These are phyloP conservation scores for Elaeagnus macrophylla DNA, from an alignment of 306 rosid genomes.

Conservation along the genomic window DNA sequence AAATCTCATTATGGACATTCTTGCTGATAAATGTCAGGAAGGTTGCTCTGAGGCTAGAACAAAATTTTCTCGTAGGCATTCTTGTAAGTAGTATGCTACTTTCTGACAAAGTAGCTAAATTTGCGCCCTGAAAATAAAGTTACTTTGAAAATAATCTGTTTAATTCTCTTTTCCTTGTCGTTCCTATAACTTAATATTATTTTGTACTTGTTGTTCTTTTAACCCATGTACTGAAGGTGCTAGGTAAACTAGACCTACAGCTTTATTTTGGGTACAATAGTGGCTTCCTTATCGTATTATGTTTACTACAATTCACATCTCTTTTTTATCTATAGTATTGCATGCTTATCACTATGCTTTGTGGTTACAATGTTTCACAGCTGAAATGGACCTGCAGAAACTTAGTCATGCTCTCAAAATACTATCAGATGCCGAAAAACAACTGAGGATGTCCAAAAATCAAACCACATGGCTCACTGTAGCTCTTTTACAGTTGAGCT, in stretches of 20 bases:
- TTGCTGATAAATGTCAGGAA: constrained; percentile 56
- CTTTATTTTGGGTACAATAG: background rate
- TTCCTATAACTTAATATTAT: background rate
- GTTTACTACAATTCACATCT: constrained; percentile 4
- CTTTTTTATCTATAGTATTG: constrained; percentile 13
- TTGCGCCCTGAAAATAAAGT: background rate
- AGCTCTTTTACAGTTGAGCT: constrained; percentile 74
- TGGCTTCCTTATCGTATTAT: constrained; percentile 7
- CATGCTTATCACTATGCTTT: no score
- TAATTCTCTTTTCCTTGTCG: background rate
- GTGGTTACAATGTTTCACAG: constrained; percentile 24
- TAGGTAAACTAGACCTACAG: background rate
- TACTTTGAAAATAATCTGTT: background rate
- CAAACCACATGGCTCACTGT: constrained; percentile 83
- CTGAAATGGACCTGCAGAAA: constrained; percentile 62
- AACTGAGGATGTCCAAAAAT: constrained; percentile 65
- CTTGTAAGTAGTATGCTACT: constrained; percentile 38
- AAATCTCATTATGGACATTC: constrained; percentile 82
- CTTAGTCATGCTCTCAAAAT: constrained; percentile 58
- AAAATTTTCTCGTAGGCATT: constrained; percentile 38
- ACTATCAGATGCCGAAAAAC: constrained; percentile 77
- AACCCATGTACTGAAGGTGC: no score
- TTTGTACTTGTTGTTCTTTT: background rate
- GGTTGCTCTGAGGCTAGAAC: constrained; percentile 38
- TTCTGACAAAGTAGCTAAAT: background rate